Conservation (phyloP, 257 asterid genomes). For the Penstemon barbatus region DNA sequence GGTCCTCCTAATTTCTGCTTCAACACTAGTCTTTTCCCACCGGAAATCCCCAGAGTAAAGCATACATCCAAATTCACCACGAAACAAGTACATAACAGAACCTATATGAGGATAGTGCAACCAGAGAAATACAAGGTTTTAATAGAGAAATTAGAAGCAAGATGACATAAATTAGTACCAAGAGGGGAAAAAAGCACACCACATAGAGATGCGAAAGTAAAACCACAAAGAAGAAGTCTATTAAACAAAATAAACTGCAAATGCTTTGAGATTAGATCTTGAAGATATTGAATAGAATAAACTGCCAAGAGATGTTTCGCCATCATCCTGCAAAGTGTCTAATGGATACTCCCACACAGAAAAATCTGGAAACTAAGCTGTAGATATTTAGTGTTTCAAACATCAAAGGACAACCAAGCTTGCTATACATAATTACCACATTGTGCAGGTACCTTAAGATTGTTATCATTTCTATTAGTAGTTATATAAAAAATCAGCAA, state of each 20-base stretch:
- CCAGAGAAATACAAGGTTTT: neutral
- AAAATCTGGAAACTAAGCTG: neutral
- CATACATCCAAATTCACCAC: slow-evolving; percentile 80
- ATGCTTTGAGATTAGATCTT: neutral
- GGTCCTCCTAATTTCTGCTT: slow-evolving; percentile 47
- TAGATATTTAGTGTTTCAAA: neutral
- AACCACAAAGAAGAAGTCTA: slow-evolving; percentile 7
- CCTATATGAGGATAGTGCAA: slow-evolving; percentile 41
- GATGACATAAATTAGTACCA: neutral
- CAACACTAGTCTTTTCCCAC: slow-evolving; percentile 55
- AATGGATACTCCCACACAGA: neutral
- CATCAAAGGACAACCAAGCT: neutral
- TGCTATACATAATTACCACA: neutral
- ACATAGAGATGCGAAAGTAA: neutral
- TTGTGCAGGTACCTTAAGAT: neutral
- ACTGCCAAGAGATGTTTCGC: neutral
- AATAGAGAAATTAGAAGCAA: slow-evolving; percentile 1
- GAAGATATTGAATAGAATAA: neutral
- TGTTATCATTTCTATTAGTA: neutral
- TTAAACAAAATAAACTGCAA: neutral
- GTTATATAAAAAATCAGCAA: neutral
- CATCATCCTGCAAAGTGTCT: neutral
- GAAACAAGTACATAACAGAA: slow-evolving; percentile 85
- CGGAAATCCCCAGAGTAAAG: slow-evolving; percentile 91
- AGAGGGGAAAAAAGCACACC: neutral